Conservation (phyloP, 768 basidiomycete genomes). For the Ramaria sp. region DNA sequence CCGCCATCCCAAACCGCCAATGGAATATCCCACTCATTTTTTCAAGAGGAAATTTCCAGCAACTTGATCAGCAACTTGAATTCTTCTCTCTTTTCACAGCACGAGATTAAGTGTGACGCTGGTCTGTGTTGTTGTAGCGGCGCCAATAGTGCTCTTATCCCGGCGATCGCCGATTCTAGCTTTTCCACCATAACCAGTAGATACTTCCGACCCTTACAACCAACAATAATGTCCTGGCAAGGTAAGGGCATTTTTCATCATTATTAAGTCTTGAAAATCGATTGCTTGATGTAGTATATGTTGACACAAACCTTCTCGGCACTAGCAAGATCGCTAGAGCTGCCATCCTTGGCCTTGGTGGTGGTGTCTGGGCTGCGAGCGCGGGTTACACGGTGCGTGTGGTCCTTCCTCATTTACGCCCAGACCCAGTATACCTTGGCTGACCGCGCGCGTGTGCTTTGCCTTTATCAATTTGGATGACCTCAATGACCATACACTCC, state of each 20-base stretch:
- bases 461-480: background rate
- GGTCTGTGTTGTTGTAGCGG: no score
- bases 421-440: background rate
- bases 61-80: no score
- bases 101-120: no score
- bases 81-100: no score
- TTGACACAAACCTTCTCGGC: slow-evolving; percentile 70
- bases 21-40: no score
- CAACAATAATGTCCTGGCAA: slow-evolving; percentile 58
- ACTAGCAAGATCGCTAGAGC: slow-evolving; percentile 64
- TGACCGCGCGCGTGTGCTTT: no score
- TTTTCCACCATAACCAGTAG: background rate
- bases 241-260: slow-evolving; percentile 21
- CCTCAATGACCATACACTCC: background rate
- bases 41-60: no score
- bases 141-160: no score
- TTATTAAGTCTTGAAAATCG: background rate
- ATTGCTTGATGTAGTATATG: slow-evolving; percentile 45
- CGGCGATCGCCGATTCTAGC: slow-evolving; percentile 6
- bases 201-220: background rate
- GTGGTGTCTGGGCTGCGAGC: slow-evolving; percentile 68
- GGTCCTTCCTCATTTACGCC: background rate
- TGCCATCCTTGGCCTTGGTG: slow-evolving; percentile 62
- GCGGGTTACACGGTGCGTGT: slow-evolving; percentile 45
- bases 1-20: no score